Conservation (phyloP, 148 eudicot species). For the Cornus kousa region DNA sequence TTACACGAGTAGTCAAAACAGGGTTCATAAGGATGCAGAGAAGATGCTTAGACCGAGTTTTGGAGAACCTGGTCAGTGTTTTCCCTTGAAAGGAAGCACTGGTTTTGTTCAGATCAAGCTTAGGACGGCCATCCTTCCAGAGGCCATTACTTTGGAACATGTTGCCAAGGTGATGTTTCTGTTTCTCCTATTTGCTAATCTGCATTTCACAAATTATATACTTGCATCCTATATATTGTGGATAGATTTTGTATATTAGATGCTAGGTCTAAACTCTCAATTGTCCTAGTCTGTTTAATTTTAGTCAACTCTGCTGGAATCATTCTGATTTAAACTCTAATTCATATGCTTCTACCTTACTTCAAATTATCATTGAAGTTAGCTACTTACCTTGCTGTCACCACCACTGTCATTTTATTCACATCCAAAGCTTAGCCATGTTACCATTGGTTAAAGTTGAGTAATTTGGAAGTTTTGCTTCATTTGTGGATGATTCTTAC, state of each 20-base stretch:
- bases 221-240: background rate
- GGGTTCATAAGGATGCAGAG: constrained; percentile 45
- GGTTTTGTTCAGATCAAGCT: constrained; percentile 77
- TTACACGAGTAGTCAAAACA: background rate
- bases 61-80: constrained; percentile 92
- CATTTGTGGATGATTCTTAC: no score
- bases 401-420: no score
- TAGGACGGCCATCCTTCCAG: constrained; percentile 73
- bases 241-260: background rate
- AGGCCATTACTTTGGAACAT: constrained; percentile 85
- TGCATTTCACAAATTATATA: background rate
- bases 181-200: background rate
- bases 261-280: background rate
- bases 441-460: no score
- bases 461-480: no score
- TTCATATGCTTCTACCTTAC: no score
- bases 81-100: constrained; percentile 69
- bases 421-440: no score
- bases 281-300: background rate
- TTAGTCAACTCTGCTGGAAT: background rate
- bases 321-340: no score
- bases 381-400: no score
- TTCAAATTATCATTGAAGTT: no score
- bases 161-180: constrained; percentile 62
- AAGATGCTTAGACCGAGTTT: constrained; percentile 81